phyloP scores from a whole-genome alignment of 169 alveolate species.

The Ichthyophthirius multifiliis region DNA sequence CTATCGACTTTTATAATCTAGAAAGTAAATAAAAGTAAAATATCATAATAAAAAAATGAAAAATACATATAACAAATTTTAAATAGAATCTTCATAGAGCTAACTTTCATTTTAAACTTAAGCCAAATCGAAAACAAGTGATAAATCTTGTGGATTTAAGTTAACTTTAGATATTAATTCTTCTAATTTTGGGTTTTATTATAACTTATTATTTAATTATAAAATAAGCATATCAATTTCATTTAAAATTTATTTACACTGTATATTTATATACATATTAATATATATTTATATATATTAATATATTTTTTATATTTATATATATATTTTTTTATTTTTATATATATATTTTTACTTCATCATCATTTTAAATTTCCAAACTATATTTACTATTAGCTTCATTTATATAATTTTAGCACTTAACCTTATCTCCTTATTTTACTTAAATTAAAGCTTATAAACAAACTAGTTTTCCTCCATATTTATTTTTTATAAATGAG shows the following conservation, averaged over 20 bases:
- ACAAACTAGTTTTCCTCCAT: constrained; percentile 4
- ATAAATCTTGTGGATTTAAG: constrained; percentile 1
- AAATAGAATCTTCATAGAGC: constrained; percentile 30
- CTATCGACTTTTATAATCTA: constrained; percentile 38
- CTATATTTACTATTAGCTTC: not conserved
- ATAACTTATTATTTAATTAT: not conserved
- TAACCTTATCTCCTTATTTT: constrained; percentile 5
- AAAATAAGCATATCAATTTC: not conserved
- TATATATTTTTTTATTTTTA: not conserved
- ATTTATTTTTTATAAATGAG: constrained; percentile 14
- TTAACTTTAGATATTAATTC: constrained; percentile 9
- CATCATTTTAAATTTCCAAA: constrained; percentile 2
- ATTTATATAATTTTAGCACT: not conserved
- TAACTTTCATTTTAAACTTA: not conserved
- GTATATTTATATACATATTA: not conserved
- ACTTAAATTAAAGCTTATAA: constrained; percentile 16
- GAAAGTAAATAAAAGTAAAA: not conserved
- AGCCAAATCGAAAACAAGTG: constrained; percentile 33
- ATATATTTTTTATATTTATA: not conserved
- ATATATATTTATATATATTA: not conserved
- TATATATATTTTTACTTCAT: not conserved
- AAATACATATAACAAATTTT: constrained; percentile 2
- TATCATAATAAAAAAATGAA: not conserved
- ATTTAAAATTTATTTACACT: not conserved
- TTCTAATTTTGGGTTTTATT: not conserved